Conservation (phyloP, 495 filamentous ascomycete species). For the Talaromyces adpressus region DNA sequence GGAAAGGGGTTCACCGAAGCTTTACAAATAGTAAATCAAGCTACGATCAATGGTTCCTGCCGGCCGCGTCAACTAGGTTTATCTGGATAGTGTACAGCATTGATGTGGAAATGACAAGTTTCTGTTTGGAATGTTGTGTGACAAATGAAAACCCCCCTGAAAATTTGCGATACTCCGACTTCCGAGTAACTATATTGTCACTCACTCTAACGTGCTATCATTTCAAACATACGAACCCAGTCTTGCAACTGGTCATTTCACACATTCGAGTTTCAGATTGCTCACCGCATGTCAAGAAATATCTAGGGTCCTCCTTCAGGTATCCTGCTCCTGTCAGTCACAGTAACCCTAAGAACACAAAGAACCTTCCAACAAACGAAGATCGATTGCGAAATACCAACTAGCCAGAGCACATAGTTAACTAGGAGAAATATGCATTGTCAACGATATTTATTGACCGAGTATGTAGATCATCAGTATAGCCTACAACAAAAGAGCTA, state of each 20-base stretch:
- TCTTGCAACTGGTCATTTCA: background rate
- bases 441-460: background rate
- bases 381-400: background rate
- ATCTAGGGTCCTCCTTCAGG: no score
- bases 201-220: background rate
- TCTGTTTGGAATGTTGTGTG: background rate
- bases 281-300: background rate
- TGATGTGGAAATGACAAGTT: background rate
- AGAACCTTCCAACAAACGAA: background rate
- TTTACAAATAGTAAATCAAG: background rate
- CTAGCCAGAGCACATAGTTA: background rate
- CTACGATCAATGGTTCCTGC: background rate
- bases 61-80: background rate
- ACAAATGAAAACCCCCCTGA: background rate
- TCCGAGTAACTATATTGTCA: background rate
- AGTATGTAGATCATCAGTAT: background rate
- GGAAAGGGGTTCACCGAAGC: background rate
- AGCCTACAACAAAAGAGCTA: background rate
- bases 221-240: background rate
- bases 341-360: background rate
- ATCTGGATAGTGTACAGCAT: background rate
- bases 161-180: background rate
- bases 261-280: background rate
- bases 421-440: background rate
- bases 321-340: no score